Evolutionary conservation across 306 rosid genomes (phyloP).

Genomic region (Rosa rugosa): DNA sequence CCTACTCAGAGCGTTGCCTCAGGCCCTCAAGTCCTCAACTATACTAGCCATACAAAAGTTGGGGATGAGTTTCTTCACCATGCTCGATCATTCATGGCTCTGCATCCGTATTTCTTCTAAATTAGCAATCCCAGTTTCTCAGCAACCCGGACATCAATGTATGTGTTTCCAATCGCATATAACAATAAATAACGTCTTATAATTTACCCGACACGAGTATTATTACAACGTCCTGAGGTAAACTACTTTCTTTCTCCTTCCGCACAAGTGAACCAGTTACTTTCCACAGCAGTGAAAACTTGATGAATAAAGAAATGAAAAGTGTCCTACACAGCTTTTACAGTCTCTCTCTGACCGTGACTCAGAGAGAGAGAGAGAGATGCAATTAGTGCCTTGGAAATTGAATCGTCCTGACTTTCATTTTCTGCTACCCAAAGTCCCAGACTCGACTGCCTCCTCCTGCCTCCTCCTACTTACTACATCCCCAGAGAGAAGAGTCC

Average conservation of each 20-base stretch:
- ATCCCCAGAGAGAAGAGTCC: background rate
- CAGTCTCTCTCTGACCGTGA: background rate
- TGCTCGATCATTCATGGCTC: background rate
- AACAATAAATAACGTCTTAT: background rate
- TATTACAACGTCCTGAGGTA: background rate
- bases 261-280: background rate
- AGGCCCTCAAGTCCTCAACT: background rate
- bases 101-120: background rate
- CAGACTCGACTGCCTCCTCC: constrained; percentile 11
- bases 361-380: background rate
- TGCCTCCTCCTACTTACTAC: background rate
- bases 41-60: background rate
- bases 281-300: background rate
- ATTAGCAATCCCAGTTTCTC: background rate
- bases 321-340: background rate
- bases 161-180: background rate
- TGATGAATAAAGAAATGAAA: background rate
- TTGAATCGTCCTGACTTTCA: constrained; percentile 25
- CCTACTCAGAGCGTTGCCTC: background rate
- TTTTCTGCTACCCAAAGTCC: constrained; percentile 27
- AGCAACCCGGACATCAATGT: background rate
- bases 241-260: background rate
- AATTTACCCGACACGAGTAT: background rate
- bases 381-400: constrained; percentile 25
- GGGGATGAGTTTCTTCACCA: background rate